These are phyloP conservation scores for Pouteria glomerata DNA, from an alignment of 148 eudicot genomes.

Conservation along the genomic window DNA sequence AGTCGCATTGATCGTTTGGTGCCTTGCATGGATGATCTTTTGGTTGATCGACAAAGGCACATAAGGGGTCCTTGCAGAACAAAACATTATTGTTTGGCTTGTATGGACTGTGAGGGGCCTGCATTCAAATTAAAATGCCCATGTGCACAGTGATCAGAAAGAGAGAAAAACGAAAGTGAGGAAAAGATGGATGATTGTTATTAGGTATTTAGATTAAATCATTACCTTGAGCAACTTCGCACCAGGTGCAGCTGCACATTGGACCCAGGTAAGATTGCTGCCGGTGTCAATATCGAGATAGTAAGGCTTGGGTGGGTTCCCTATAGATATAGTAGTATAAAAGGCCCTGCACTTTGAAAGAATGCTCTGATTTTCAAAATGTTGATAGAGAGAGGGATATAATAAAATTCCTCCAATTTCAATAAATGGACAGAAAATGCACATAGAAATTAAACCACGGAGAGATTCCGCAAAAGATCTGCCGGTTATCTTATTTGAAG, in stretches of 20 bases:
- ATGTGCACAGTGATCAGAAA: not conserved
- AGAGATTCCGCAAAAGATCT: not conserved
- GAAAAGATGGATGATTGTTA: not conserved
- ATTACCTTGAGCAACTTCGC: slow-evolving; percentile 15
- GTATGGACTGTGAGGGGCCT: slow-evolving; percentile 21
- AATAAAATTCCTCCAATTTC: not conserved
- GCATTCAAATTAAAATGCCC: not conserved
- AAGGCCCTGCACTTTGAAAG: slow-evolving; percentile 3
- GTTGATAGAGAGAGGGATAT: not conserved
- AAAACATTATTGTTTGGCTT: slow-evolving; percentile 15
- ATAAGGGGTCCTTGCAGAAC: slow-evolving; percentile 20
- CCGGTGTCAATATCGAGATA: slow-evolving; percentile 19
- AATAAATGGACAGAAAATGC: not conserved
- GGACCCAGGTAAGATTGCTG: slow-evolving; percentile 21
- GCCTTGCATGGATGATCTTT: slow-evolving; percentile 5
- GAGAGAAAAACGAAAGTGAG: not conserved
- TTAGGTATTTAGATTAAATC: not conserved
- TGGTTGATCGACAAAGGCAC: slow-evolving; percentile 15
- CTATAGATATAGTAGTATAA: slow-evolving; percentile 11
- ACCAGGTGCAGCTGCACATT: slow-evolving; percentile 12
- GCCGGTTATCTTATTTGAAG: not conserved
- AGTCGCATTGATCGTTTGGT: slow-evolving; percentile 22
- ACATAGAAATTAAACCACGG: not conserved
- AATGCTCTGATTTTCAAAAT: not conserved
- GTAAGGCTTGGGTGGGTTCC: slow-evolving; percentile 18